Conservation (phyloP, 129 eudicot genomes). For the Flaveria robusta region DNA sequence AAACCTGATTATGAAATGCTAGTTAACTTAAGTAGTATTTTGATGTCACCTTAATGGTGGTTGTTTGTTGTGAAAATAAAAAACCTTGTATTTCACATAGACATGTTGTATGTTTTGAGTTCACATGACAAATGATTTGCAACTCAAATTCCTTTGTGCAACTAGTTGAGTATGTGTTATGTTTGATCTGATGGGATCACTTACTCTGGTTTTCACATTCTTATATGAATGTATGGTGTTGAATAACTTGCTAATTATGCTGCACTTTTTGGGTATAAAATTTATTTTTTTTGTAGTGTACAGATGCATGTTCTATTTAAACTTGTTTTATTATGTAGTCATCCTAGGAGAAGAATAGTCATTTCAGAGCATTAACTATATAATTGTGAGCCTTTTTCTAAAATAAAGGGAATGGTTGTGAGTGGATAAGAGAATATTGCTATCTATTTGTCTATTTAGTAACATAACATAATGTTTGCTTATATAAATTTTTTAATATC, state of each 20-base stretch:
- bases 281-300: not conserved
- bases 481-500: too few species aligned
- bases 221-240: not conserved
- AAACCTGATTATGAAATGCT: conserved; percentile 14
- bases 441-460: too few species aligned
- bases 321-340: too few species aligned
- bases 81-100: not conserved
- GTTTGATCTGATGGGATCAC: not conserved
- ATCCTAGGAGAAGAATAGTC: too few species aligned
- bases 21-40: conserved; percentile 26
- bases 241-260: not conserved
- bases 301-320: not conserved
- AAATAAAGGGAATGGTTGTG: too few species aligned
- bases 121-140: not conserved
- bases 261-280: not conserved
- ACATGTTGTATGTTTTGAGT: conserved; percentile 1
- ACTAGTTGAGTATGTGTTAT: not conserved
- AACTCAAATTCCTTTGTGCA: not conserved
- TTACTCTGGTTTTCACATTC: not conserved
- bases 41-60: not conserved
- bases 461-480: too few species aligned
- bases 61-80: conserved; percentile 23
- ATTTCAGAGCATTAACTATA: too few species aligned
- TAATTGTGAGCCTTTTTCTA: too few species aligned
- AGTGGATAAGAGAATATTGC: too few species aligned